Percentiles rank a stretch among this genome's conserved stretches.
phyloP scores from a whole-genome alignment of 192 early-diverging fungal genomes.

The Backusella australiensis region DNA sequence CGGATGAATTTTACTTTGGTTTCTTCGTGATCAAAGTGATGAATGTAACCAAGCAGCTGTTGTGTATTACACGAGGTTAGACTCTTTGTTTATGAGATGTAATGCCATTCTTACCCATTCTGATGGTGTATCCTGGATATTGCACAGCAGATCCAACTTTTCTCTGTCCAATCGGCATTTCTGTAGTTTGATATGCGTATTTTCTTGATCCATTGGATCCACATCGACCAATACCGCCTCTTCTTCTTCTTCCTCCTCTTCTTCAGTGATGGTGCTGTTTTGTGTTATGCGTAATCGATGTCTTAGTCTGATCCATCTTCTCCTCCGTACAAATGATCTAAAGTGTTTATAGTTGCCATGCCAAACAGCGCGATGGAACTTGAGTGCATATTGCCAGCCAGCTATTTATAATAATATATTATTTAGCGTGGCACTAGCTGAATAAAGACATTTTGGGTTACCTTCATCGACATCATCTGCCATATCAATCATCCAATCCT shows the following conservation, averaged over 20 bases:
- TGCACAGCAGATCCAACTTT: neutral
- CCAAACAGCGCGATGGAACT: constrained; percentile 50
- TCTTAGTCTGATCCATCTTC: constrained; percentile 13
- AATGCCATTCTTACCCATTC: neutral
- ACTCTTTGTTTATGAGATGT: no score
- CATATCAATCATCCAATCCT: constrained; percentile 60
- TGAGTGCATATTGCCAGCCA: constrained; percentile 56
- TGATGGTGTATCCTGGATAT: neutral
- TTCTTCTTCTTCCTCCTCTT: neutral
- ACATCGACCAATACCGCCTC: neutral
- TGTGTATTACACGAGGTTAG: neutral
- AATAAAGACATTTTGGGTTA: neutral
- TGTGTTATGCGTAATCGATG: neutral
- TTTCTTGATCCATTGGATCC: neutral
- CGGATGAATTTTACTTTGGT: constrained; percentile 1
- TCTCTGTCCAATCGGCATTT: constrained; percentile 8
- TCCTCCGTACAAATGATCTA: constrained; percentile 10
- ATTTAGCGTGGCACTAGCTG: no score
- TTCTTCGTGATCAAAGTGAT: constrained; percentile 2
- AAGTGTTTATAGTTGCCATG: constrained; percentile 48
- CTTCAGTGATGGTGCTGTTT: neutral
- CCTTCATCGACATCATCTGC: constrained; percentile 57
- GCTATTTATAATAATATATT: constrained; percentile 6
- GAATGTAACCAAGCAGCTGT: neutral
- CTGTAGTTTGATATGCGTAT: neutral